Conservation (phyloP, 495 filamentous ascomycete species). For the Talaromyces trachyspermus region DNA sequence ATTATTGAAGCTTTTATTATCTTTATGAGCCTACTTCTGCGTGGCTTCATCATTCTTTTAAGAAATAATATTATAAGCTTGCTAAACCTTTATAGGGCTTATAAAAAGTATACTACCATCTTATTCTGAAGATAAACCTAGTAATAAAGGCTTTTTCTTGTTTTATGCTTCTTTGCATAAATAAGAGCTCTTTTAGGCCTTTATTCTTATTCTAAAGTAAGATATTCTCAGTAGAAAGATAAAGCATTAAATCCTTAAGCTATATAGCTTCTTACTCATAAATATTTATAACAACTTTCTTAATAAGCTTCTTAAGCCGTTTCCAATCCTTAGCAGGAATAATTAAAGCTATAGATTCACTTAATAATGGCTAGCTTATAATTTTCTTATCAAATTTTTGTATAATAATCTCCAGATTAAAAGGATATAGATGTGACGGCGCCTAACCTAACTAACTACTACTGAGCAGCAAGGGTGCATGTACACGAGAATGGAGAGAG, state of each 20-base stretch:
- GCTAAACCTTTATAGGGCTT: no score
- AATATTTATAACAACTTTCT: not conserved
- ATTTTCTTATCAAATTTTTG: not conserved
- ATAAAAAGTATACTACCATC: no score
- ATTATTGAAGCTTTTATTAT: conserved; percentile 3
- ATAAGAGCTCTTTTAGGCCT: not conserved
- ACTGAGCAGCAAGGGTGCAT: no score
- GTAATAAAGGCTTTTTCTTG: not conserved
- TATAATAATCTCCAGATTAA: not conserved
- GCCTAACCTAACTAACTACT: no score
- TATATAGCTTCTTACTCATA: not conserved
- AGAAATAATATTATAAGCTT: not conserved
- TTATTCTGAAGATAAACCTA: no score
- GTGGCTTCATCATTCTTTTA: not conserved
- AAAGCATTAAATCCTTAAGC: not conserved
- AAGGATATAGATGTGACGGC: not conserved
- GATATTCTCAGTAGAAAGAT: not conserved
- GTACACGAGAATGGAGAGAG: no score
- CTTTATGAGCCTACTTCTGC: not conserved
- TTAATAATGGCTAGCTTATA: not conserved
- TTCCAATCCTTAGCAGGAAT: not conserved
- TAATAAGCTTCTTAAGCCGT: not conserved
- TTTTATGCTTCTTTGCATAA: not conserved
- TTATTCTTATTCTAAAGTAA: not conserved
- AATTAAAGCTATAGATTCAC: not conserved